Conservation (phyloP, 768 basidiomycete genomes). For the Leccinum subtestaceum region DNA sequence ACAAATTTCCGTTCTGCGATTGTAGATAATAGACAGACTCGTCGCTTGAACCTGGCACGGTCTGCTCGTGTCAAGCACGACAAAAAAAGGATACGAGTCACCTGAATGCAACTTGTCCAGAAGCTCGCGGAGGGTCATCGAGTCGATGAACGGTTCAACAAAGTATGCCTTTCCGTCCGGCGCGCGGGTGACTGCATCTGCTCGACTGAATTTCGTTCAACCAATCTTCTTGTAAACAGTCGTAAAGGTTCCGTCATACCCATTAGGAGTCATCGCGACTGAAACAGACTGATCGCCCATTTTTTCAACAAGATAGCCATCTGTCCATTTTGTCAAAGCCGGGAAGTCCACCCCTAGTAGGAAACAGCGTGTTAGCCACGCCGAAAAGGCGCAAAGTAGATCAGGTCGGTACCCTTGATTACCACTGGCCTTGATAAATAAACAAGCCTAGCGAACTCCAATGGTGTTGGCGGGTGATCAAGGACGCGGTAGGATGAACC, state of each 20-base stretch:
- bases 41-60: slow-evolving; percentile 11
- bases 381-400: not conserved
- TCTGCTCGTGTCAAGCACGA: not conserved
- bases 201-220: slow-evolving; percentile 46
- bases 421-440: slow-evolving; percentile 71
- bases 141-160: slow-evolving; percentile 66
- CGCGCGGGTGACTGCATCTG: slow-evolving; percentile 65
- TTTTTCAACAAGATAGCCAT: slow-evolving; percentile 54
- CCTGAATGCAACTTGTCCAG: slow-evolving; percentile 41
- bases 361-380: slow-evolving; percentile 3
- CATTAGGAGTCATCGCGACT: slow-evolving; percentile 81
- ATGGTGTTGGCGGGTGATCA: slow-evolving; percentile 54
- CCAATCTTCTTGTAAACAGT: slow-evolving; percentile 6
- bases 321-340: slow-evolving; percentile 57
- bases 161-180: slow-evolving; percentile 64
- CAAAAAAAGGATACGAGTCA: slow-evolving; percentile 10
- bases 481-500: slow-evolving; percentile 50
- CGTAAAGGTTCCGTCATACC: slow-evolving; percentile 43
- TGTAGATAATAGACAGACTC: slow-evolving; percentile 68
- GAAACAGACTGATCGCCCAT: slow-evolving; percentile 59
- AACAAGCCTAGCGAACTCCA: slow-evolving; percentile 68
- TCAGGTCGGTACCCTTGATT: slow-evolving; percentile 55
- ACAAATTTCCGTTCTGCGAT: slow-evolving; percentile 90
- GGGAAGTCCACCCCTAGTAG: slow-evolving; percentile 50
- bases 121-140: slow-evolving; percentile 63